Base-by-base conservation (phyloP, 2,329 filamentous ascomycete species). In the Sordariomycetes sp. region DNA sequence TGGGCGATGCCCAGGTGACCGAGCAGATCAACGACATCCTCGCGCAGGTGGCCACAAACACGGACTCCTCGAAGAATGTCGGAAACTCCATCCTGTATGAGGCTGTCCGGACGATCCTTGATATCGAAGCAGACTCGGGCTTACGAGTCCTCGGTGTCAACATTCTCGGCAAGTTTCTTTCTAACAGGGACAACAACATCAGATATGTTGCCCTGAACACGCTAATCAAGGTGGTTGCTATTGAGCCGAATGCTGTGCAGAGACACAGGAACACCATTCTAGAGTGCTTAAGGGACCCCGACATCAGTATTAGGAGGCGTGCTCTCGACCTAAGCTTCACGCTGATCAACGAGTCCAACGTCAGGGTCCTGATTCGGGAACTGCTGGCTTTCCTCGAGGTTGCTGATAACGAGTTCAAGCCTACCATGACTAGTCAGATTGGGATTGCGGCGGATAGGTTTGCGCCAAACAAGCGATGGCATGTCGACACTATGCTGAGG, bases 151-250 rank as follows among this genome's bases (percentile, higher is more conserved):
- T 99, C 28, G 94, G 94, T 66, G 94, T 99, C 64, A 99, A 99
- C 68, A 99, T 99, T 62, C 82, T 99, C 25, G 94, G 95, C 68
- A 99, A 97, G 69, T 99, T 99, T 73, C 74, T 99, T 61, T 86
- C 91, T n/a, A 99, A 99, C 75, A 86, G 92, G 64, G 94, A 99
- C 72, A 99, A 99, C 77, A 99, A 99, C 68, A 99, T 99, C 65
- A 87, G 94, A 70, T 99, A 99, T 67, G 94, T 99, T 55, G 94
- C 94, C 20, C 77, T 99, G 55, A 99, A 99, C 72, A 99, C 94
- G 0, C 76, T 99, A 54, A 95, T 96, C 74, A 97, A 96, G 72
- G 94, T 99, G 20, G 94, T 99, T 53, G 94, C 94, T 3, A 91
- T 99, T 54, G 94, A 99, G 69, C 94, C 94, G 15, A 97, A 97